Conservation (phyloP, 345 rosid genomes). For the Lumnitzera littorea region DNA sequence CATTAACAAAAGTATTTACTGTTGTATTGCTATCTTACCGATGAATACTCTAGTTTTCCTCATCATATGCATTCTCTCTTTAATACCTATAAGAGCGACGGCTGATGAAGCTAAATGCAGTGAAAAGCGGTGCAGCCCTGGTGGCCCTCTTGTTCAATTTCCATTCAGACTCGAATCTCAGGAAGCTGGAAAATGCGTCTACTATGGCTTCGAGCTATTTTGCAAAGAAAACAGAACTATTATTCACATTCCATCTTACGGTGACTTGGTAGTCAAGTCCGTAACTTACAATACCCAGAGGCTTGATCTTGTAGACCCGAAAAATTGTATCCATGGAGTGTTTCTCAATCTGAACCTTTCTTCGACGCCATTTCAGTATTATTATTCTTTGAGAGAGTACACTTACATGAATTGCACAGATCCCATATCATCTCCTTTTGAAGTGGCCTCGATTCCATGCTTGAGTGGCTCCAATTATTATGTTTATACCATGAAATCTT, state of each 20-base stretch:
- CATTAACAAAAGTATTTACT: too few species aligned
- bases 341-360: conserved; percentile 56
- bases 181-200: conserved; percentile 17
- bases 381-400: conserved; percentile 33
- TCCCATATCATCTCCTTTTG: conserved; percentile 8
- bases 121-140: conserved; percentile 21
- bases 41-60: conserved; percentile 16
- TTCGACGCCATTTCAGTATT: conserved; percentile 38
- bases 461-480: conserved; percentile 32
- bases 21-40: background rate
- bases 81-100: conserved; percentile 6
- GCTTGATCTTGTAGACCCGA: conserved; percentile 42
- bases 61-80: conserved; percentile 16
- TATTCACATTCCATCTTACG: conserved; percentile 37
- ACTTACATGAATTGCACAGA: conserved; percentile 54
- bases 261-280: conserved; percentile 44
- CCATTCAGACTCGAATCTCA: conserved; percentile 32
- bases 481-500: conserved; percentile 36
- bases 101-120: conserved; percentile 14
- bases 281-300: conserved; percentile 28
- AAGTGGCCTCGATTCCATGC: conserved; percentile 32
- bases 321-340: conserved; percentile 44
- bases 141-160: conserved; percentile 28
- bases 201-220: conserved; percentile 31
- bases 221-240: conserved; percentile 42